Evolutionary conservation across 2,329 filamentous ascomycete species (phyloP).

Genomic region (Fusarium sp.): DNA sequence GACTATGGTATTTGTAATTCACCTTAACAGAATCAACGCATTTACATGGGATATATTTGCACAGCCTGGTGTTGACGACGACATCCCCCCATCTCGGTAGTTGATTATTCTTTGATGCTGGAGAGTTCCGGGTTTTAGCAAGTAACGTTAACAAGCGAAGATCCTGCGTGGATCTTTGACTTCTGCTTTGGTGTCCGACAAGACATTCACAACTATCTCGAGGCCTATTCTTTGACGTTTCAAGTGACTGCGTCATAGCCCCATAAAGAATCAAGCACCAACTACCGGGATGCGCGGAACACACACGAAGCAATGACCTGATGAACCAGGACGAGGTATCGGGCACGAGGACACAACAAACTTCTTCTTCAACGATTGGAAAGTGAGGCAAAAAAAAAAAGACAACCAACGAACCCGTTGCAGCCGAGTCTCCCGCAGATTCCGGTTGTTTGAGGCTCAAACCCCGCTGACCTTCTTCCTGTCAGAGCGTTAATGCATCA

Average conservation of each 20-base stretch:
- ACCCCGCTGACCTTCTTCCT: conserved; percentile 15
- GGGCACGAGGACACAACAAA: background rate
- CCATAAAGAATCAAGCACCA: conserved; percentile 13
- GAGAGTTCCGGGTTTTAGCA: conserved; percentile 6
- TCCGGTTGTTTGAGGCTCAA: conserved; percentile 33
- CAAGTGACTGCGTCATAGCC: conserved; percentile 32
- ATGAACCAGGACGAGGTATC: conserved; percentile 5
- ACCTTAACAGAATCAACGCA: background rate
- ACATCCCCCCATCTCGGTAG: conserved; percentile 2
- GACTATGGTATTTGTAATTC: conserved; percentile 12
- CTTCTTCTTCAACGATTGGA: background rate
- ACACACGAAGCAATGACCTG: conserved; percentile 4
- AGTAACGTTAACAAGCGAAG: background rate
- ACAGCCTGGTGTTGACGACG: conserved; percentile 26
- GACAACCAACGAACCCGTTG: conserved; percentile 8
- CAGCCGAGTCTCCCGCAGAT: conserved; percentile 31
- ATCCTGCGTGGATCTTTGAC: conserved; percentile 17
- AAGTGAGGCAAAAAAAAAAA: background rate
- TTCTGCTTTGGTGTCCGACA: conserved; percentile 2
- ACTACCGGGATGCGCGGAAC: conserved; percentile 25
- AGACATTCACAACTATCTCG: background rate
- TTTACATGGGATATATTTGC: conserved; percentile 12
- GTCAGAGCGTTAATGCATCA: conserved; percentile 12
- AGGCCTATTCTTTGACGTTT: conserved; percentile 12
- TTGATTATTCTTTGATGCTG: background rate